A percentile compares a stretch with the other conserved stretches of the same genome.
Conservation (phyloP, 2,329 filamentous ascomycete genomes). For the Drechslerella coelobrocha region DNA sequence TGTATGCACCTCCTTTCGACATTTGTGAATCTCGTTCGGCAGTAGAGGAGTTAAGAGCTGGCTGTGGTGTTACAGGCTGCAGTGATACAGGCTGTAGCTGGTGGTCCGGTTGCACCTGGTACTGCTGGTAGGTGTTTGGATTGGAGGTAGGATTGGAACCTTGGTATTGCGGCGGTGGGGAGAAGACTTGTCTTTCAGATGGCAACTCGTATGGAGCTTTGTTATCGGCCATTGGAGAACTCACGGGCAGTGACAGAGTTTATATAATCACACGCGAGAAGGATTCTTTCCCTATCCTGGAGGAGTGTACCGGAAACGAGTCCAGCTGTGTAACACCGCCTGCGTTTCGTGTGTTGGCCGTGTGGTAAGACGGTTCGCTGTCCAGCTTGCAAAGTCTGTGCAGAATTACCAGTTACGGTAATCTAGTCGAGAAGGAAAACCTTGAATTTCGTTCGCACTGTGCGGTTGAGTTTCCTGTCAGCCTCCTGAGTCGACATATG, state of each 20-base stretch:
- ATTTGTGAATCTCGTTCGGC: constrained; percentile 23
- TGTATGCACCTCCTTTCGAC: constrained; percentile 17
- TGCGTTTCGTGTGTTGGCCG: constrained; percentile 26
- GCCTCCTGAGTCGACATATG: background rate
- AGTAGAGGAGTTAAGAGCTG: constrained; percentile 3
- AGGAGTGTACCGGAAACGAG: constrained; percentile 14
- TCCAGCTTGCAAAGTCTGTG: background rate
- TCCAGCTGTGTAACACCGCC: constrained; percentile 29
- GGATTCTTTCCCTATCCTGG: too few species aligned
- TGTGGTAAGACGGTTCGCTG: constrained; percentile 14
- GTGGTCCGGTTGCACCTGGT: too few species aligned
- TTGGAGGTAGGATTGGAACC: too few species aligned
- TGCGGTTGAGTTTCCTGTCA: constrained; percentile 11
- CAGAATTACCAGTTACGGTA: too few species aligned
- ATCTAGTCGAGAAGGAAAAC: background rate
- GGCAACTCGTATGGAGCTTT: too few species aligned
- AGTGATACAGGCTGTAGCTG: constrained; percentile 3
- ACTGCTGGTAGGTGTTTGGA: too few species aligned
- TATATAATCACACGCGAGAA: too few species aligned
- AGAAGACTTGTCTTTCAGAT: too few species aligned
- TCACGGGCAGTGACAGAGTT: too few species aligned
- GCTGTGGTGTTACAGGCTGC: constrained; percentile 14
- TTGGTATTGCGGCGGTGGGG: too few species aligned
- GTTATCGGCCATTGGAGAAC: too few species aligned
- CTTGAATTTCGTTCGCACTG: too few species aligned